Percentiles rank a stretch among this genome's conserved stretches.
These are phyloP conservation scores for Lentinula edodes DNA, from an alignment of 768 basidiomycete species.

Conservation along the genomic window DNA sequence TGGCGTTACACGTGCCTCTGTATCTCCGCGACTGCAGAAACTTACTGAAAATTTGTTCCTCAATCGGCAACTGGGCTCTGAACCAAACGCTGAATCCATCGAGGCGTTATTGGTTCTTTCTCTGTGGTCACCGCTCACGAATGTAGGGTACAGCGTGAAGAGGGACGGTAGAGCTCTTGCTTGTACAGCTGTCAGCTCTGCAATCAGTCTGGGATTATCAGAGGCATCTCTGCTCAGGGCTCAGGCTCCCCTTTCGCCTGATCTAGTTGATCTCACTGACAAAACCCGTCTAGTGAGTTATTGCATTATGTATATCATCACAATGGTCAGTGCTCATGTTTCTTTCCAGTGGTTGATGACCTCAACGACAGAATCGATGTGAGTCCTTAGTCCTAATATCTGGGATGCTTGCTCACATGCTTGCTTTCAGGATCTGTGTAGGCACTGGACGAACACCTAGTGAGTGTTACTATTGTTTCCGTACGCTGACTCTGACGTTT, in stretches of 20 bases:
- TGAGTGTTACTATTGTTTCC: neutral
- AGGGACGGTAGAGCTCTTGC: conserved; percentile 34
- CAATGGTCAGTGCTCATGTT: conserved; percentile 2
- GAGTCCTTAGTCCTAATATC: conserved; percentile 9
- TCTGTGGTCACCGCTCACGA: conserved; percentile 33
- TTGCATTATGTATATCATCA: neutral
- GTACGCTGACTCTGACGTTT: neutral
- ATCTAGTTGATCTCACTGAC: conserved; percentile 27
- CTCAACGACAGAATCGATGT: conserved; percentile 35
- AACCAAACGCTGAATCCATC: conserved; percentile 32
- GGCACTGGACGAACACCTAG: conserved; percentile 34
- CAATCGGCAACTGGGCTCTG: conserved; percentile 26
- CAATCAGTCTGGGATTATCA: conserved; percentile 36
- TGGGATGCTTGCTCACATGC: no score
- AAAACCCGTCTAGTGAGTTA: conserved; percentile 32
- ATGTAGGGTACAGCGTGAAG: conserved; percentile 14
- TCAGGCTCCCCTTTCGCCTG: conserved; percentile 17
- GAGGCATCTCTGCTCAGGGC: conserved; percentile 26
- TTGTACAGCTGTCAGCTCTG: conserved; percentile 40
- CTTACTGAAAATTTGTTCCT: conserved; percentile 32
- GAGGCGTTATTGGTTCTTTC: conserved; percentile 32
- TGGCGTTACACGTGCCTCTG: conserved; percentile 21
- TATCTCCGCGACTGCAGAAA: conserved; percentile 28
- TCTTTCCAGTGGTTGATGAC: conserved; percentile 32
- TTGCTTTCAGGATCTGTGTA: conserved; percentile 28